Conservation (phyloP, 306 rosid genomes). For the Glycine soja region DNA sequence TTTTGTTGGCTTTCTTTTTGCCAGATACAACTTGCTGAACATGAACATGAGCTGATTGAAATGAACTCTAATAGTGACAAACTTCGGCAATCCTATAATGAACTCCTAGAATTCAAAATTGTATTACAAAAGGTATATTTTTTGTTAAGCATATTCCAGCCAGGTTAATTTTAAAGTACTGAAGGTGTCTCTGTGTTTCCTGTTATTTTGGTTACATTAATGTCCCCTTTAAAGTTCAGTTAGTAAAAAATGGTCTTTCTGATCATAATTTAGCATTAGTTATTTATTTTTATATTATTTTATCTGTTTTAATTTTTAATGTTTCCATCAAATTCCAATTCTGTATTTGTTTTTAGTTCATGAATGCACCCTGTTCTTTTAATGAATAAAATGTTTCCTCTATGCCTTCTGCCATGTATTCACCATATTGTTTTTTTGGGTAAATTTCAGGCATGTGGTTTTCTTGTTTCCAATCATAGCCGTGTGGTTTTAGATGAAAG, state of each 20-base stretch:
- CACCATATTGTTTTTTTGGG: constrained; percentile 31
- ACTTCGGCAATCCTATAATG: constrained; percentile 89
- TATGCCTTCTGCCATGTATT: constrained; percentile 27
- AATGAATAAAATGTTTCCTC: constrained; percentile 26
- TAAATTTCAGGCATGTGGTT: constrained; percentile 78
- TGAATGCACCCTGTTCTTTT: constrained; percentile 15
- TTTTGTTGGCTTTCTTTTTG: constrained; percentile 41
- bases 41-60: constrained; percentile 92
- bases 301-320: constrained; percentile 13
- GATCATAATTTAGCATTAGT: constrained; percentile 30
- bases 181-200: constrained; percentile 2
- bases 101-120: constrained; percentile 96
- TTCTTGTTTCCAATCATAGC: constrained; percentile 77
- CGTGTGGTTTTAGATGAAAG: constrained; percentile 71
- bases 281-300: constrained; percentile 15
- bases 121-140: constrained; percentile 85
- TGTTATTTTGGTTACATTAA: constrained; percentile 26
- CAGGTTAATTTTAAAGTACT: constrained; percentile 18
- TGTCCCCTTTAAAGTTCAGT: constrained; percentile 33
- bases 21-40: constrained; percentile 94
- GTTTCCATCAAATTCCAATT: constrained; percentile 25
- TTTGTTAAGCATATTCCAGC: constrained; percentile 37
- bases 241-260: constrained; percentile 20
- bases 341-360: constrained; percentile 23
- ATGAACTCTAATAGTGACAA: constrained; percentile 91